Percentiles rank a stretch among this genome's conserved stretches.
Conservation (phyloP, 768 basidiomycete species). For the Amanita molliuscula region DNA sequence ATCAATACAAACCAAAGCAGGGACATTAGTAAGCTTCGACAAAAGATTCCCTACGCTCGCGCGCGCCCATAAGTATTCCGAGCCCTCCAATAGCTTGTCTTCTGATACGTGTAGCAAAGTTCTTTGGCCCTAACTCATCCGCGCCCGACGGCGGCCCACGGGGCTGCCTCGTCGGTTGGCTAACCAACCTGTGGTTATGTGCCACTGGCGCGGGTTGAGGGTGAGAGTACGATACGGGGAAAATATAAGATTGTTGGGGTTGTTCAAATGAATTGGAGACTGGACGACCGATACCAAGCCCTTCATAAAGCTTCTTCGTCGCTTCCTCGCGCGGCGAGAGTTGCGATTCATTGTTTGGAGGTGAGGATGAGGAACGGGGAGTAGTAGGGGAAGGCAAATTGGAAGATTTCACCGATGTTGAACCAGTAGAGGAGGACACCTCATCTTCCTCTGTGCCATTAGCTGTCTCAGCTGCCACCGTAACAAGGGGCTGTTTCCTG, state of each 20-base stretch:
- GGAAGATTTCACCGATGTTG: constrained; percentile 43
- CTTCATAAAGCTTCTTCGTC: constrained; percentile 79
- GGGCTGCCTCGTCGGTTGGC: constrained; percentile 76
- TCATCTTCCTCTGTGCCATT: constrained; percentile 37
- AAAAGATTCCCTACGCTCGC: constrained; percentile 61
- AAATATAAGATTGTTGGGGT: constrained; percentile 18
- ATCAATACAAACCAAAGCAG: not conserved
- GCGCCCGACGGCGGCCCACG: constrained; percentile 79
- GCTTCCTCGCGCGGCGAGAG: constrained; percentile 85
- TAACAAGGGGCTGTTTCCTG: constrained; percentile 41
- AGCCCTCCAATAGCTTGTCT: constrained; percentile 78
- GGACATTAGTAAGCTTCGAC: constrained; percentile 52
- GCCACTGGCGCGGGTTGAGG: constrained; percentile 25
- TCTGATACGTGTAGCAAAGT: constrained; percentile 80
- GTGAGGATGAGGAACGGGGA: constrained; percentile 54
- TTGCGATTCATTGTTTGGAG: constrained; percentile 34
- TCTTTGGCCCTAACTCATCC: constrained; percentile 81
- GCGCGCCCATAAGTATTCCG: constrained; percentile 69
- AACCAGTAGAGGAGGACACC: constrained; percentile 51
- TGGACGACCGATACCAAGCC: constrained; percentile 75
- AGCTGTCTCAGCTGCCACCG: constrained; percentile 40
- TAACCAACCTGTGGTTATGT: constrained; percentile 48
- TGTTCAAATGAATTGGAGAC: constrained; percentile 31
- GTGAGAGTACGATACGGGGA: not conserved
- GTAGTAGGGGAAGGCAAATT: constrained; percentile 63